Evolutionary conservation across 2,329 filamentous ascomycete genomes (phyloP).

Genomic region (Ascochyta clinopodiicola): DNA sequence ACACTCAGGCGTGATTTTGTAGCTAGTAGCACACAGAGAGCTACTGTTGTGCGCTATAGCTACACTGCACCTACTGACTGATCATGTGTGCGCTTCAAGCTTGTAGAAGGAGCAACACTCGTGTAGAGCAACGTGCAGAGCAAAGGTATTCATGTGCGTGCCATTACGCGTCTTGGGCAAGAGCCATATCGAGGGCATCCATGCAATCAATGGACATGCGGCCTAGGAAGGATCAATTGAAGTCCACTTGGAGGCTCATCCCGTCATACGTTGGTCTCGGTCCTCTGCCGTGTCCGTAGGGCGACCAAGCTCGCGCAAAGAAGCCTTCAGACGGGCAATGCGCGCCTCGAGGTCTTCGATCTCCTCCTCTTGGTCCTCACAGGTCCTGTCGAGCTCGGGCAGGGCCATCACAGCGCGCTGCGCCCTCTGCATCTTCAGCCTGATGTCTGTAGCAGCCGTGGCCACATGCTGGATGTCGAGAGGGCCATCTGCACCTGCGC

Average conservation of each 20-base stretch:
- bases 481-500: constrained; percentile 41
- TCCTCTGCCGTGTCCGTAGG: constrained; percentile 28
- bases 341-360: constrained; percentile 69
- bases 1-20: not conserved
- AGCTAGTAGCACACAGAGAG: not conserved
- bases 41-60: not conserved
- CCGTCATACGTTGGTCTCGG: constrained; percentile 47
- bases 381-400: constrained; percentile 71
- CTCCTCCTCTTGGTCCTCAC: constrained; percentile 74
- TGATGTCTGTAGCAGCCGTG: constrained; percentile 77
- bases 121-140: not conserved
- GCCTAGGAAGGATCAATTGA: constrained; percentile 40
- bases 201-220: constrained; percentile 37
- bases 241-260: constrained; percentile 36
- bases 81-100: no score
- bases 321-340: constrained; percentile 65
- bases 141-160: not conserved
- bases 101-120: not conserved
- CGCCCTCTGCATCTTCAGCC: constrained; percentile 83
- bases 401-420: constrained; percentile 68
- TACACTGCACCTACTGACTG: not conserved
- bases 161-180: constrained; percentile 21
- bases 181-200: constrained; percentile 36
- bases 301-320: constrained; percentile 41
- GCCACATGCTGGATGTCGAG: constrained; percentile 78